phyloP scores from a whole-genome alignment of 192 early-diverging fungal genomes.

The Dimargaris xerosporica region DNA sequence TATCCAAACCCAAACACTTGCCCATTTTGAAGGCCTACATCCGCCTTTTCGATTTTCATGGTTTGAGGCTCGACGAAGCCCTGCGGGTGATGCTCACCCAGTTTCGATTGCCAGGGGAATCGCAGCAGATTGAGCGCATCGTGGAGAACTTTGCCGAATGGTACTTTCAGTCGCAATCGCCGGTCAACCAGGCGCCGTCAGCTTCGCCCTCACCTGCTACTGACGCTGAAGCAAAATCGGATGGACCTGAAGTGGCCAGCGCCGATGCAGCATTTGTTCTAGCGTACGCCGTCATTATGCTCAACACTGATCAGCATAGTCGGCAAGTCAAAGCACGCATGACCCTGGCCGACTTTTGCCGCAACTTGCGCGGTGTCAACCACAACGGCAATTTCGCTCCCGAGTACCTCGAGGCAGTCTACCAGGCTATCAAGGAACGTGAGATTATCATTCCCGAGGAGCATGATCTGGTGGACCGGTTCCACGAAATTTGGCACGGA shows the following conservation, averaged over 20 bases:
- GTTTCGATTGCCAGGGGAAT: conserved; percentile 94
- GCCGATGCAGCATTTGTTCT: conserved; percentile 76
- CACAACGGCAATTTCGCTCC: conserved; percentile 62
- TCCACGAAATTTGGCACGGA: conserved; percentile 89
- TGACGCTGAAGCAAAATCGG: conserved; percentile 14
- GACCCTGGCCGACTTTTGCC: conserved; percentile 76
- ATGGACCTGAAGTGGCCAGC: conserved; percentile 48
- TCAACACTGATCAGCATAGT: conserved; percentile 98
- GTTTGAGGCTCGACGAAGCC: conserved; percentile 82
- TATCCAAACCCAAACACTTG: conserved; percentile 70
- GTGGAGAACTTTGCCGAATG: conserved; percentile 77
- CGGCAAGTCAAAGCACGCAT: conserved; percentile 79
- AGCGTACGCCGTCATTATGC: conserved; percentile 87
- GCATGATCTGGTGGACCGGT: conserved; percentile 84
- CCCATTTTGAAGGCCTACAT: conserved; percentile 79
- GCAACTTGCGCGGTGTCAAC: conserved; percentile 82
- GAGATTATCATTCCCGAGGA: conserved; percentile 98
- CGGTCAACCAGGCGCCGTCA: neutral
- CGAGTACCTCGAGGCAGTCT: conserved; percentile 73
- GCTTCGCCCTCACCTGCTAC: neutral
- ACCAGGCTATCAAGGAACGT: conserved; percentile 68
- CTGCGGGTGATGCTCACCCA: conserved; percentile 79
- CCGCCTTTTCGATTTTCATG: conserved; percentile 71
- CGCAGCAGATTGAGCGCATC: conserved; percentile 93
- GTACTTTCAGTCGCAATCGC: conserved; percentile 48